phyloP scores from a whole-genome alignment of 495 filamentous ascomycete genomes.

The Xylaria curta region DNA sequence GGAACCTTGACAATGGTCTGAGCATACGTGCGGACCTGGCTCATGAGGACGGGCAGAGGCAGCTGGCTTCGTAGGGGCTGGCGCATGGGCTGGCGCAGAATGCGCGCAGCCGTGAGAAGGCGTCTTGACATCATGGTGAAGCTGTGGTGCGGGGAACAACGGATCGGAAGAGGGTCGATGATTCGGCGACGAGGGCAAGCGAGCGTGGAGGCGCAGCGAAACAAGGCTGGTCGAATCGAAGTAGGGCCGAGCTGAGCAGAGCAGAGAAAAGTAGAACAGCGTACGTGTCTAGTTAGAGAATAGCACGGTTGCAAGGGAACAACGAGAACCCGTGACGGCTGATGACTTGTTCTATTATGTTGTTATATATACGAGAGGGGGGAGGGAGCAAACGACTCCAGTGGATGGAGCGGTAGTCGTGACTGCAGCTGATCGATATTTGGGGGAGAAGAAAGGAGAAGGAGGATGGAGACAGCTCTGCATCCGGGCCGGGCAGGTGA shows the following conservation, averaged over 20 bases:
- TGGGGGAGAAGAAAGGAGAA: constrained; percentile 7
- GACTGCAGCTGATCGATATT: neutral
- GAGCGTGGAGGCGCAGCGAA: neutral
- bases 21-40: constrained; percentile 65
- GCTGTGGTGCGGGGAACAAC: neutral
- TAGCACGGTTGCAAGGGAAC: neutral
- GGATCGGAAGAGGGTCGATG: constrained; percentile 14
- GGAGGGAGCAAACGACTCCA: neutral
- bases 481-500: constrained; percentile 22
- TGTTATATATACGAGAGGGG: neutral
- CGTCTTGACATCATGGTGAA: constrained; percentile 57
- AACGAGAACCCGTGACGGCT: neutral
- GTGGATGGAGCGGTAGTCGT: neutral
- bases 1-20: constrained; percentile 91
- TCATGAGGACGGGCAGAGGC: constrained; percentile 51
- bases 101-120: constrained; percentile 54
- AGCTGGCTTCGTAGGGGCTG: constrained; percentile 38
- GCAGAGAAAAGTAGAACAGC: neutral
- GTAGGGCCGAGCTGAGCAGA: neutral
- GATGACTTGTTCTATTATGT: neutral
- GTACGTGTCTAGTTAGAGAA: neutral
- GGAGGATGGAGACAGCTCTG: constrained; percentile 20
- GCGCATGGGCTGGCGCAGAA: constrained; percentile 51
- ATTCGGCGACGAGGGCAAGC: constrained; percentile 24
- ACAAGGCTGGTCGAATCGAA: neutral